Conservation (phyloP, 805 yeast genomes). For the Yamadazyma ubonensis region DNA sequence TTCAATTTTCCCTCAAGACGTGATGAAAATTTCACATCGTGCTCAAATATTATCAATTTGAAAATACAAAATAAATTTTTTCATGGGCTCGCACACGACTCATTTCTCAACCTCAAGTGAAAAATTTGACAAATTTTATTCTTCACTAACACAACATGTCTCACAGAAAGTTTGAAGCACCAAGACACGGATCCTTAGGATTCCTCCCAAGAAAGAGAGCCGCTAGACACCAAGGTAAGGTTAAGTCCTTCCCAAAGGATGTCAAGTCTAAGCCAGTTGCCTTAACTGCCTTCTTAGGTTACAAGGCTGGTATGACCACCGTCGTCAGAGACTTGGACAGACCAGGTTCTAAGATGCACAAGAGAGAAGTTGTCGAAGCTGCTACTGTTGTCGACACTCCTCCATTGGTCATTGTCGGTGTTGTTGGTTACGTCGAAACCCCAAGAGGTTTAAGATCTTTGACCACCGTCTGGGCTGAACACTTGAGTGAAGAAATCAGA, state of each 20-base stretch:
- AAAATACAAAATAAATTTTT: too few relatives aligned
- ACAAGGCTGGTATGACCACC: conserved; percentile 99
- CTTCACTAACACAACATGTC: conserved; percentile 57
- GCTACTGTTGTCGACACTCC: conserved; percentile 99
- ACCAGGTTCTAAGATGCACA: conserved; percentile 99
- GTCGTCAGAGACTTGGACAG: conserved; percentile 99
- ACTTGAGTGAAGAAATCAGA: conserved; percentile 97
- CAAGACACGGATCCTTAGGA: conserved; percentile 99
- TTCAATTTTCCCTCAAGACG: too few relatives aligned
- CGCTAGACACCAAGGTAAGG: conserved; percentile 96
- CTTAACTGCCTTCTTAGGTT: conserved; percentile 98
- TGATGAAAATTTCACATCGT: too few relatives aligned
- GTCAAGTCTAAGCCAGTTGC: conserved; percentile 19
- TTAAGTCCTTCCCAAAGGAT: conserved; percentile 91
- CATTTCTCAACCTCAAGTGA: not conserved
- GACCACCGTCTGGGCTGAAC: conserved; percentile 99
- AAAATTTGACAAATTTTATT: conserved; percentile 5
- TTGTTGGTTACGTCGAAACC: conserved; percentile 99
- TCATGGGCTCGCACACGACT: not conserved
- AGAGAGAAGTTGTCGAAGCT: conserved; percentile 99
- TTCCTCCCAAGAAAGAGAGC: conserved; percentile 99
- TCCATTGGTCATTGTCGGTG: conserved; percentile 98
- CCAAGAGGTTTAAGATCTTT: conserved; percentile 99
- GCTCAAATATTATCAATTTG: too few relatives aligned
- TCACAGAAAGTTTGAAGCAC: conserved; percentile 99